phyloP scores from a whole-genome alignment of 2,329 filamentous ascomycete genomes.

The Saccharata proteae region DNA sequence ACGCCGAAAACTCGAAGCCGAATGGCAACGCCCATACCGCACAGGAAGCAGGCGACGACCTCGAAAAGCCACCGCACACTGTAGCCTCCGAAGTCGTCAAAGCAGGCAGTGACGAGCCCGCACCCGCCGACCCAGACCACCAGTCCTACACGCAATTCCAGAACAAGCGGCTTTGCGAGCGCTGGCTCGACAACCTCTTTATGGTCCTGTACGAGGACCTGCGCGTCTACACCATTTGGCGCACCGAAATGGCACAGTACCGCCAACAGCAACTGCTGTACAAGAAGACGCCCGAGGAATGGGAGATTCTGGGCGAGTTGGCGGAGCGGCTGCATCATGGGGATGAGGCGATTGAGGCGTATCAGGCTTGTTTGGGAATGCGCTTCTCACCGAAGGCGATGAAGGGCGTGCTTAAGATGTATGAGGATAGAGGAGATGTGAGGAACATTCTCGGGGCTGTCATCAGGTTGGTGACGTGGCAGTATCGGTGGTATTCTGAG shows the following conservation, averaged over 20 bases:
- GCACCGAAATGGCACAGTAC: conserved; percentile 94
- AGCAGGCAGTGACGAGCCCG: conserved; percentile 52
- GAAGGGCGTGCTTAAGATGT: conserved; percentile 67
- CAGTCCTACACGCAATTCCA: conserved; percentile 80
- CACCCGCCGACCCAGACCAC: conserved; percentile 43
- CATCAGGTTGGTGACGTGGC: conserved; percentile 90
- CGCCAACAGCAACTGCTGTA: conserved; percentile 88
- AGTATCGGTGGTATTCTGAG: conserved; percentile 99
- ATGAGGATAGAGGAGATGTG: conserved; percentile 67
- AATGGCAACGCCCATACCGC: conserved; percentile 17
- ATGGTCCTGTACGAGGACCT: conserved; percentile 99
- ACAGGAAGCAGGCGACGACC: conserved; percentile 24
- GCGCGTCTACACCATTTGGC: conserved; percentile 97
- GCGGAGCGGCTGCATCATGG: conserved; percentile 86
- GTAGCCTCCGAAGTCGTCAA: conserved; percentile 68
- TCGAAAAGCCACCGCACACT: conserved; percentile 72
- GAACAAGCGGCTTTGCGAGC: conserved; percentile 92
- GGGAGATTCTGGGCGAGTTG: conserved; percentile 91
- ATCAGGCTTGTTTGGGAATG: conserved; percentile 72
- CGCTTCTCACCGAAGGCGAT: conserved; percentile 92
- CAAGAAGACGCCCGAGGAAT: conserved; percentile 93
- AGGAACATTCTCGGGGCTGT: conserved; percentile 72
- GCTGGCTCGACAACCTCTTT: conserved; percentile 96
- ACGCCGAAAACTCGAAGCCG: conserved; percentile 20
- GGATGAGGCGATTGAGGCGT: conserved; percentile 87